phyloP scores from a whole-genome alignment of 176 grass and related monocot species.

The Urochloa ruziziensis region DNA sequence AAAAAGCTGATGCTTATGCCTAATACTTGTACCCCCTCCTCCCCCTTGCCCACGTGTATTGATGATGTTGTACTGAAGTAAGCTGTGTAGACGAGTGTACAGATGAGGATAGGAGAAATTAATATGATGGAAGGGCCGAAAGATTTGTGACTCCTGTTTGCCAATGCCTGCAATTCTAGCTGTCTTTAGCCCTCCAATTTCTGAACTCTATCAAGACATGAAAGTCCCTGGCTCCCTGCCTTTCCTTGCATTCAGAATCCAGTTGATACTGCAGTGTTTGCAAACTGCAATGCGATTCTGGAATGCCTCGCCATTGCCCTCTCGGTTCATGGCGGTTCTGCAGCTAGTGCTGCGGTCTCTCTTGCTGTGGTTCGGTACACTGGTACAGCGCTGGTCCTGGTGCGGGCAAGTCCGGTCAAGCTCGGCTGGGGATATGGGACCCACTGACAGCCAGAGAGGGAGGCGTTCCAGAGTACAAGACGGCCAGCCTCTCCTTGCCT shows the following conservation, averaged over 20 bases:
- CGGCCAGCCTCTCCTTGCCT: neutral
- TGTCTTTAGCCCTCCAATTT: neutral
- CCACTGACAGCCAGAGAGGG: constrained; percentile 4
- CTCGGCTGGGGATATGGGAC: too few species aligned
- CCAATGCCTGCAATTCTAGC: neutral
- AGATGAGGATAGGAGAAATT: constrained; percentile 60
- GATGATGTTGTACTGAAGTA: constrained; percentile 37
- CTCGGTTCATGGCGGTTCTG: neutral
- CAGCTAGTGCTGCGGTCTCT: neutral
- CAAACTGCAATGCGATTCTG: neutral
- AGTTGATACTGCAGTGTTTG: neutral
- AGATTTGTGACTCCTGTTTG: constrained; percentile 37
- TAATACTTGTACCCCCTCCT: constrained; percentile 2
- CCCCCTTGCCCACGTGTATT: constrained; percentile 37
- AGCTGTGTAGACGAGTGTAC: constrained; percentile 68
- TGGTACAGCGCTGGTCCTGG: neutral
- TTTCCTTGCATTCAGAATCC: neutral
- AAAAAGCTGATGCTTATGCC: constrained; percentile 17
- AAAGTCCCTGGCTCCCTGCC: neutral
- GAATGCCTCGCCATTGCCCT: neutral
- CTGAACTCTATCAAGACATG: neutral
- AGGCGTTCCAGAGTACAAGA: neutral
- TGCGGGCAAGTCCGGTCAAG: constrained; percentile 4
- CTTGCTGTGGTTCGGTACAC: neutral
- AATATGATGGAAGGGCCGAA: constrained; percentile 42